A percentile compares a stretch with the other conserved stretches of the same genome.
phyloP scores from a whole-genome alignment of 1,284 basidiomycete species.

The Ganoderma multipileum region DNA sequence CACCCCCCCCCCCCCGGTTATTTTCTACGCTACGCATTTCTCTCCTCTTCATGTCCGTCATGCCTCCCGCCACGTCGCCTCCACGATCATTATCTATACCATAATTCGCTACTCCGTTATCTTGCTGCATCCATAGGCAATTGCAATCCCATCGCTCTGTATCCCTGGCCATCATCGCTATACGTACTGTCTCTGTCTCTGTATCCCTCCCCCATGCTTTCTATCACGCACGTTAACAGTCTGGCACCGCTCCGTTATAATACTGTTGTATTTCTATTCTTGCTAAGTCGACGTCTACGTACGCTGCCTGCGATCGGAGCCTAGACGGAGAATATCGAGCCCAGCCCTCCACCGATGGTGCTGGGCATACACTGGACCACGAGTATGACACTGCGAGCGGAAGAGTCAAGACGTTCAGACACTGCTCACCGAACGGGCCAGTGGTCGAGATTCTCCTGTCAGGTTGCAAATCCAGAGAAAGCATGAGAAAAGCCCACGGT shows the following conservation, averaged over 20 bases:
- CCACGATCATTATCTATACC: neutral
- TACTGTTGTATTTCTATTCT: neutral
- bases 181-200: neutral
- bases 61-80: neutral
- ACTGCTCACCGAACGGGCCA: too few species aligned
- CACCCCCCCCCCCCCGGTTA: neutral
- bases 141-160: neutral
- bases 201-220: neutral
- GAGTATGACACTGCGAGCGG: too few species aligned
- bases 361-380: neutral
- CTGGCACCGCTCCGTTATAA: neutral
- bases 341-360: neutral
- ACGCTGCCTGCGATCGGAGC: neutral
- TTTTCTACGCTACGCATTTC: neutral
- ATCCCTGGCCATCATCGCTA: neutral
- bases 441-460: too few species aligned
- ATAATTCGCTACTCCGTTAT: neutral
- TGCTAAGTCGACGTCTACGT: neutral
- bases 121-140: neutral
- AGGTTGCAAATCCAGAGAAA: too few species aligned
- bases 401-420: too few species aligned
- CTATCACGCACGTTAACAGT: neutral
- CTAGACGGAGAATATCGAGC: neutral
- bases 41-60: neutral
- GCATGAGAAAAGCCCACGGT: neutral